A percentile compares a stretch with the other conserved stretches of the same genome.
Evolutionary conservation across 257 asterid species (phyloP).

Genomic region (Ocimum tenuiflorum): DNA sequence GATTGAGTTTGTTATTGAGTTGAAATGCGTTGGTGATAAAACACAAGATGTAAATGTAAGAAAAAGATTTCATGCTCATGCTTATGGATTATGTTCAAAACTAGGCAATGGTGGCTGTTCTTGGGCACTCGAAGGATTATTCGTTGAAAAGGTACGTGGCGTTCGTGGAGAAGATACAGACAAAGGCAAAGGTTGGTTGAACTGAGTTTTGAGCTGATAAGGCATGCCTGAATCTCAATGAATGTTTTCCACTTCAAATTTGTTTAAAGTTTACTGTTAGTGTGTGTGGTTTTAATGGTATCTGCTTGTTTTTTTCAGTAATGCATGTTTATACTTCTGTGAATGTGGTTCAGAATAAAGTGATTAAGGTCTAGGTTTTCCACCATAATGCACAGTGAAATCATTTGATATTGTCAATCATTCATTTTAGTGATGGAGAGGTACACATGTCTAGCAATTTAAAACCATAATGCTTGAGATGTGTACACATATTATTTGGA

Average conservation of each 20-base stretch:
- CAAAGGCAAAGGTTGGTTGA: conserved; percentile 58
- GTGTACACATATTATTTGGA: not conserved
- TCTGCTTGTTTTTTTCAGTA: not conserved
- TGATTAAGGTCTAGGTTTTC: not conserved
- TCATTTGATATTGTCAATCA: not conserved
- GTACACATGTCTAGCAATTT: not conserved
- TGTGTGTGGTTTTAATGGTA: not conserved
- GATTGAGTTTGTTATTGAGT: no score
- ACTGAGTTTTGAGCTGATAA: not conserved
- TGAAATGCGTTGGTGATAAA: no score
- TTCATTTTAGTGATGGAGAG: not conserved
- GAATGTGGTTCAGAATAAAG: not conserved
- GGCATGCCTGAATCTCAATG: not conserved
- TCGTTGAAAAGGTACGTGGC: conserved; percentile 57
- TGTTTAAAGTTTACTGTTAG: not conserved
- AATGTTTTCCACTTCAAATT: not conserved
- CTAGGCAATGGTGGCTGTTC: conserved; percentile 67
- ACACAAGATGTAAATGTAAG: not conserved
- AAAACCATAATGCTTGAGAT: not conserved
- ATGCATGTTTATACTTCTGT: not conserved
- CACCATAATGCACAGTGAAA: not conserved
- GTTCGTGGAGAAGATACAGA: conserved; percentile 59
- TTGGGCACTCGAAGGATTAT: conserved; percentile 72
- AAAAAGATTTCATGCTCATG: not conserved
- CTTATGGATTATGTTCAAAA: not conserved